Conservation (phyloP, 768 basidiomycete species). For the Roridomyces roridus region DNA sequence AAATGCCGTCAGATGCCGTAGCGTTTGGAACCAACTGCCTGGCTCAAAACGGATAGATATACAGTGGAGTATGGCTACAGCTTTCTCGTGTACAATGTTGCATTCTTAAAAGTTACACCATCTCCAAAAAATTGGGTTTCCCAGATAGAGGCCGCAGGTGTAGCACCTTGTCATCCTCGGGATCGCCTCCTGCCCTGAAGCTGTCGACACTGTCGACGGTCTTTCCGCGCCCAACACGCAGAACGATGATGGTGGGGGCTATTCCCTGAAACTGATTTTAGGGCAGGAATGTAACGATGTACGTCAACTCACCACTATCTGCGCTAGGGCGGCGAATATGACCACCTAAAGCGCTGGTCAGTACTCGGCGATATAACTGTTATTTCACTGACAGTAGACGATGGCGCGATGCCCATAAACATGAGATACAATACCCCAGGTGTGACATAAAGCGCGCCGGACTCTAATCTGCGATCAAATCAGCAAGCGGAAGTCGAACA, state of each 20-base stretch:
- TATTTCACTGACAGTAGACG: conserved; percentile 2
- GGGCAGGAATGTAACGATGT: neutral
- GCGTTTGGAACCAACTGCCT: too few species aligned
- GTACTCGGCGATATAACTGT: neutral
- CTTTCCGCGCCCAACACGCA: conserved; percentile 18
- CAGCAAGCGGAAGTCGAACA: neutral
- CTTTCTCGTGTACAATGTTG: neutral
- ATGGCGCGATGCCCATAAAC: neutral
- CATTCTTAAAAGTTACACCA: neutral
- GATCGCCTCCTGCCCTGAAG: conserved; percentile 4
- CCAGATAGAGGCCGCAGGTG: neutral
- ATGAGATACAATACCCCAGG: conserved; percentile 18
- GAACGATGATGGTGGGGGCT: conserved; percentile 22
- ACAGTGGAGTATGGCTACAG: too few species aligned
- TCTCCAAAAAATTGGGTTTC: neutral
- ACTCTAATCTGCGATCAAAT: conserved; percentile 12
- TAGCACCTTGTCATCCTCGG: neutral
- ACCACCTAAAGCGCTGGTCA: conserved; percentile 1
- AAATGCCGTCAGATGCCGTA: too few species aligned
- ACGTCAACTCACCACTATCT: conserved; percentile 10
- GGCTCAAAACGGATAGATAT: too few species aligned
- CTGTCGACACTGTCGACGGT: conserved; percentile 15
- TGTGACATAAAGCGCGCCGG: conserved; percentile 14
- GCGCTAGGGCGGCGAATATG: conserved; percentile 13
- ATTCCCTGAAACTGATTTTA: conserved; percentile 8